phyloP scores from a whole-genome alignment of 129 eudicot species.

The Pulicaria dysenterica region DNA sequence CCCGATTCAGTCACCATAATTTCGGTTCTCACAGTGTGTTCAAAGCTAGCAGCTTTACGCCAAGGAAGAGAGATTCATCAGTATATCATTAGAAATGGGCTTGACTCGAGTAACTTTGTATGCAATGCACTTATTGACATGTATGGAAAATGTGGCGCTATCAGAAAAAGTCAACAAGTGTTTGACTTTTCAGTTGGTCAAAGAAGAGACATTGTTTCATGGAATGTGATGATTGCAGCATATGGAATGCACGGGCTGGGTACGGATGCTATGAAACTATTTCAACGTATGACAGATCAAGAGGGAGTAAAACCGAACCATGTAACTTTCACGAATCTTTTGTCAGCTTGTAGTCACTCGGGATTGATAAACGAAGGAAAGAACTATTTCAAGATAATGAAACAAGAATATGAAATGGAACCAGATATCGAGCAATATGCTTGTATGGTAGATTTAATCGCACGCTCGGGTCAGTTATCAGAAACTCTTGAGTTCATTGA shows the following conservation, averaged over 20 bases:
- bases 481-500: constrained; percentile 40
- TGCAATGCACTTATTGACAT: constrained; percentile 45
- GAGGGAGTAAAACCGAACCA: constrained; percentile 35
- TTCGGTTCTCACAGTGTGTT: constrained; percentile 45
- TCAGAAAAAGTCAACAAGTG: constrained; percentile 29
- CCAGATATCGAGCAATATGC: constrained; percentile 47
- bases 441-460: constrained; percentile 47
- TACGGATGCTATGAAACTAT: constrained; percentile 31
- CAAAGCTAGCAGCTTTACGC: constrained; percentile 43
- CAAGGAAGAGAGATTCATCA: constrained; percentile 46
- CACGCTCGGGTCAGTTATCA: constrained; percentile 38
- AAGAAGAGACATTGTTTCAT: constrained; percentile 39
- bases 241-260: constrained; percentile 48
- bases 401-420: constrained; percentile 31
- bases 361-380: constrained; percentile 35
- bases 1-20: constrained; percentile 53
- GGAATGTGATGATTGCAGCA: constrained; percentile 45
- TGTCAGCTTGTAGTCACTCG: constrained; percentile 52
- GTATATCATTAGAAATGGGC: constrained; percentile 40
- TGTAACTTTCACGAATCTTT: constrained; percentile 39
- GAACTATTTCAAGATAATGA: constrained; percentile 31
- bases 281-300: constrained; percentile 30
- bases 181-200: constrained; percentile 32
- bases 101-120: constrained; percentile 43
- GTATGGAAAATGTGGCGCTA: constrained; percentile 42